phyloP scores from a whole-genome alignment of 176 grass and related monocot species.

The Puccinellia tenuiflora region DNA sequence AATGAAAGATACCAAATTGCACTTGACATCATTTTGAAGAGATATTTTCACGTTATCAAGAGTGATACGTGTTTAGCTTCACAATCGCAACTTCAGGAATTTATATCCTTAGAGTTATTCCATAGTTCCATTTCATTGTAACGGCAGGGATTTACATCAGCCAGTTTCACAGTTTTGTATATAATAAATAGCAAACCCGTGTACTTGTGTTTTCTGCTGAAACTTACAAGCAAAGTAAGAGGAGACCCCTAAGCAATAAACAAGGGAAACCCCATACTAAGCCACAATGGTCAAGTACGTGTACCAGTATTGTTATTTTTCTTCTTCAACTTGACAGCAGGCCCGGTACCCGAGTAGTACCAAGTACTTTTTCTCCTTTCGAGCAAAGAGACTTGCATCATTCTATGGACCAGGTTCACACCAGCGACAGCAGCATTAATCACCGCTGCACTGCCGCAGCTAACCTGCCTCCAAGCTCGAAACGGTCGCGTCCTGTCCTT shows the following conservation, averaged over 20 bases:
- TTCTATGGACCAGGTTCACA: conserved; percentile 14
- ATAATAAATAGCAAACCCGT: not conserved
- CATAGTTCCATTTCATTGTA: too few relatives aligned
- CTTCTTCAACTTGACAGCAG: not conserved
- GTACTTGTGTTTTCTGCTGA: not conserved
- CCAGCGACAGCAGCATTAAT: conserved; percentile 17
- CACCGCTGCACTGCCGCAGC: not conserved
- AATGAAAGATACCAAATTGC: not conserved
- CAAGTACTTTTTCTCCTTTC: not conserved
- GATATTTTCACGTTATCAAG: not conserved
- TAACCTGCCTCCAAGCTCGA: not conserved
- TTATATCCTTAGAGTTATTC: too few relatives aligned
- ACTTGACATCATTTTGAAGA: not conserved
- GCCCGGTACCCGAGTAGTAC: not conserved
- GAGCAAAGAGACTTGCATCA: not conserved
- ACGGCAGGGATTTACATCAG: too few relatives aligned
- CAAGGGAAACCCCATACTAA: not conserved
- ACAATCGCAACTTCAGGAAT: too few relatives aligned
- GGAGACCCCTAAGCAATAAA: not conserved
- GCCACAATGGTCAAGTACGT: not conserved
- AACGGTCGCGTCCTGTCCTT: not conserved
- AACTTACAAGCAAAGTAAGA: conserved; percentile 18
- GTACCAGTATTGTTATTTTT: not conserved
- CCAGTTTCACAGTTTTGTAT: not conserved
- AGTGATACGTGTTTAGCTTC: not conserved